Conservation (phyloP, 2,329 filamentous ascomycete genomes). For the Cordyceps sp. region DNA sequence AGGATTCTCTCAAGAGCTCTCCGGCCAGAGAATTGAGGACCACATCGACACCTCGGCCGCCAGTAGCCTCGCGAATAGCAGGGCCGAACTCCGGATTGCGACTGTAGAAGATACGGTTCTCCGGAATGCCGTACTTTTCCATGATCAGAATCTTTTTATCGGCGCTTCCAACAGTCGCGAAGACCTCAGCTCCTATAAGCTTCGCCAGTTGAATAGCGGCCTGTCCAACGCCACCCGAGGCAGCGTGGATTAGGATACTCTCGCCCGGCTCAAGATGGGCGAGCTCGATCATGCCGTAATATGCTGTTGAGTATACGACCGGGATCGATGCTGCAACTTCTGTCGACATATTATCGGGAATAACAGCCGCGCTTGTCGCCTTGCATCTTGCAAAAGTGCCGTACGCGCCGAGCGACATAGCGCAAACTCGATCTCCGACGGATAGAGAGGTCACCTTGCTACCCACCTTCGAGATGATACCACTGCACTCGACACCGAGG, state of each 20-base stretch:
- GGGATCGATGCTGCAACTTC: slow-evolving; percentile 22
- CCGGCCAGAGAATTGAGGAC: slow-evolving; percentile 39
- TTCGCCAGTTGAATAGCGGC: slow-evolving; percentile 21
- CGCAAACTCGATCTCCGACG: slow-evolving; percentile 59
- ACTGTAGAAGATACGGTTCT: slow-evolving; percentile 13
- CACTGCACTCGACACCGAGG: slow-evolving; percentile 23
- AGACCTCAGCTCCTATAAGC: slow-evolving; percentile 21
- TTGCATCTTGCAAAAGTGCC: slow-evolving; percentile 16
- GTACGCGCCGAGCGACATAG: slow-evolving; percentile 16
- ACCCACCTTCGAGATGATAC: slow-evolving; percentile 32
- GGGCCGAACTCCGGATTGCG: slow-evolving; percentile 9
- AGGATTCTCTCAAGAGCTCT: slow-evolving; percentile 23
- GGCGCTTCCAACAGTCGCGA: slow-evolving; percentile 21
- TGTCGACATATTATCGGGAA: slow-evolving; percentile 20
- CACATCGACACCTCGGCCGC: slow-evolving; percentile 46
- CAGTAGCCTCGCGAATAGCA: slow-evolving; percentile 8
- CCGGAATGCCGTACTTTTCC: slow-evolving; percentile 18
- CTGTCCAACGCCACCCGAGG: slow-evolving; percentile 20
- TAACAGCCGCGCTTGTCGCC: slow-evolving; percentile 15
- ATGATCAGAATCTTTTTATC: slow-evolving; percentile 20
- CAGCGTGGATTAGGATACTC: slow-evolving; percentile 21
- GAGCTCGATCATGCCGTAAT: slow-evolving; percentile 20
- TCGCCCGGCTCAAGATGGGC: slow-evolving; percentile 20
- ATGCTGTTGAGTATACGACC: slow-evolving; percentile 22
- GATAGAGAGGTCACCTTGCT: slow-evolving; percentile 41